Evolutionary conservation across 2,329 filamentous ascomycete genomes (phyloP).

Genomic region (Zymoseptoria brevis): DNA sequence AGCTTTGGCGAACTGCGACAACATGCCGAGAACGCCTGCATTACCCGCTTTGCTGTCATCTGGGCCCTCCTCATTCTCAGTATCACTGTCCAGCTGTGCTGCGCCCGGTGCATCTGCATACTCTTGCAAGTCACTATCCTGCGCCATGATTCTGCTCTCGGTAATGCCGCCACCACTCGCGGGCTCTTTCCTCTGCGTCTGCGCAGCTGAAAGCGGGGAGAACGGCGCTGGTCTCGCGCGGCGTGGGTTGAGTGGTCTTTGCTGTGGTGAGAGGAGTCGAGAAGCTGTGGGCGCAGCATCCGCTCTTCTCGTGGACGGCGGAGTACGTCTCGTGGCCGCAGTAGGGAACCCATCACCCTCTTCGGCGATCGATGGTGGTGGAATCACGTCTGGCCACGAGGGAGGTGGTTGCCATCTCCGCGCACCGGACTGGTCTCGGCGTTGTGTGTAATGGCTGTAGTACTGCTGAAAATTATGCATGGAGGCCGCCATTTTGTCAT

Average conservation of each 20-base stretch:
- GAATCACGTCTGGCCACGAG: conserved; percentile 25
- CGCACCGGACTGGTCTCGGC: conserved; percentile 18
- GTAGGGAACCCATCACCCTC: conserved; percentile 4
- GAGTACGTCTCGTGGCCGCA: background rate
- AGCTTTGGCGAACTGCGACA: conserved; percentile 60
- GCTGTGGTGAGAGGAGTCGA: conserved; percentile 12
- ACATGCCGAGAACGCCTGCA: conserved; percentile 56
- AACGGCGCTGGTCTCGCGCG: background rate
- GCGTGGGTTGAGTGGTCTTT: background rate
- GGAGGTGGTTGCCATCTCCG: conserved; percentile 24
- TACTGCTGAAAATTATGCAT: conserved; percentile 93
- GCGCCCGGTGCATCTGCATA: conserved; percentile 30
- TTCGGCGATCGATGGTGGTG: conserved; percentile 17
- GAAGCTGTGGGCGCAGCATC: conserved; percentile 5
- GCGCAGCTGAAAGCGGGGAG: background rate
- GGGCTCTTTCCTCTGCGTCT: background rate
- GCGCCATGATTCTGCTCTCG: conserved; percentile 41
- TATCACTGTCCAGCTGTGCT: conserved; percentile 28
- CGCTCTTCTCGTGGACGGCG: conserved; percentile 3
- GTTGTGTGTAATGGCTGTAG: conserved; percentile 45
- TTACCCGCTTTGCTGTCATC: conserved; percentile 36
- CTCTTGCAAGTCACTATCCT: conserved; percentile 53
- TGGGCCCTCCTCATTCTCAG: conserved; percentile 36
- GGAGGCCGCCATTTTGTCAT: conserved; percentile 97
- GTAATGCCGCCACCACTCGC: conserved; percentile 12